phyloP scores from a whole-genome alignment of 768 basidiomycete species.

The Lentinula sp. region DNA sequence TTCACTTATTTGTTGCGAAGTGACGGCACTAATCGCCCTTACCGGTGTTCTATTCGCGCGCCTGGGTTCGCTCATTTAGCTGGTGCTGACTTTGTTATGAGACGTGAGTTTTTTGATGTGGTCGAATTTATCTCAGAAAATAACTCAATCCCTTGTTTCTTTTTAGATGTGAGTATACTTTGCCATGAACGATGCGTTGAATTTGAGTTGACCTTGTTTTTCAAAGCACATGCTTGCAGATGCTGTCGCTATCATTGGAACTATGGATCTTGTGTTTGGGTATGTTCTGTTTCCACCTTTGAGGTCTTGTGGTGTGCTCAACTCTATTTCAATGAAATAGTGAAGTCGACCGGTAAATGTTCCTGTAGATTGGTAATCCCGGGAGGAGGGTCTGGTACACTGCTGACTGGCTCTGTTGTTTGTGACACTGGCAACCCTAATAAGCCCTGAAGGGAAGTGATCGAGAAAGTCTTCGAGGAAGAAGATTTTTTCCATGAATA shows the following conservation, averaged over 20 bases:
- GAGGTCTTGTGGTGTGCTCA: neutral
- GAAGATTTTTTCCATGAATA: no score
- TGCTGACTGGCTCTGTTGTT: no score
- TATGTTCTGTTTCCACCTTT: constrained; percentile 17
- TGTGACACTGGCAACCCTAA: no score
- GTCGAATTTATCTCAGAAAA: constrained; percentile 3
- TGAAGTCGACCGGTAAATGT: neutral
- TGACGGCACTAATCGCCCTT: constrained; percentile 93
- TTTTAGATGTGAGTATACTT: constrained; percentile 31
- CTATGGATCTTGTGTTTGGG: constrained; percentile 98
- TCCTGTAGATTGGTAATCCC: no score
- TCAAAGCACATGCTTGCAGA: constrained; percentile 84
- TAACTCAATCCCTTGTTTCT: constrained; percentile 6
- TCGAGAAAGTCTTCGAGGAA: no score
- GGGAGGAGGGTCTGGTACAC: no score
- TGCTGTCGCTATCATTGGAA: constrained; percentile 95
- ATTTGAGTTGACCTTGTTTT: constrained; percentile 11
- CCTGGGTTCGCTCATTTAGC: constrained; percentile 96
- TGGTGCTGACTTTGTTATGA: constrained; percentile 97
- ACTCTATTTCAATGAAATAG: neutral
- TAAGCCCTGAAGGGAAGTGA: no score
- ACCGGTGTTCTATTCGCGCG: constrained; percentile 95
- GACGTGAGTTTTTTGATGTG: constrained; percentile 48
- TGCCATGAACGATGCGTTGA: neutral
- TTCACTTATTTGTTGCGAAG: constrained; percentile 24